Evolutionary conservation across 2,329 filamentous ascomycete species (phyloP), one percentile per base, ranked within the genome.

Genomic region (Colletotrichum viniferum): DNA sequence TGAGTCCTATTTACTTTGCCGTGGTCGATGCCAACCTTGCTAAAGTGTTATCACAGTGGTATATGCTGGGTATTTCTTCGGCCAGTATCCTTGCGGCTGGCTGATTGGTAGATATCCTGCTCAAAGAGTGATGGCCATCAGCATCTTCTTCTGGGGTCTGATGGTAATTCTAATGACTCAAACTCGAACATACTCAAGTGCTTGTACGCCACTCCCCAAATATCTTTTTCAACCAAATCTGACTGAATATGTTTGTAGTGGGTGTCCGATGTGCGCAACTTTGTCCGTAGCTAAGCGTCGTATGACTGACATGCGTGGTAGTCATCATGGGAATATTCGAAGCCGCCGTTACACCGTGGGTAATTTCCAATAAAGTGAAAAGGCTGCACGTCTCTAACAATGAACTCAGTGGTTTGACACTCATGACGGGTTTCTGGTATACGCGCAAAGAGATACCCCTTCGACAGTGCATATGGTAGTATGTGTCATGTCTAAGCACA

Each of bases 61-160:
- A 1, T 85, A 85, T 71, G 83, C 82, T 7, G 83, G 84, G 3
- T 85, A 85, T 71, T 85, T 85, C 80, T 82, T 85, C 69, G 84
- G 84, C 3, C 84, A 85, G 63, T 85, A 85, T 71, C 84, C 84
- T n/a, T 85, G 83, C 61, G 83, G 83, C 6, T 84, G 82, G 83
- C 77, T 85, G 0, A 84, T 85, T 55, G 83, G 83, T 18, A 78
- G 83, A 34, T 85, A 78, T 61, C 82, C 82, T 3, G 84, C 84
- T 2, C 84, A 85, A 75, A 81, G 78, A 67, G 80, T 85, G 21
- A 76, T 85, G 30, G 80, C 78, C 1, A 78, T 63, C 8, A 63
- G 60, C 34, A 32, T 63, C 12, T 21, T 63, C 21, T 24, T 63
- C 21, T 63, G 83, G 84, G 84, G 84, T 4, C 32, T 82, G 7